phyloP scores from a whole-genome alignment of 192 early-diverging fungal genomes.

The Globomyces pollinis-pini region DNA sequence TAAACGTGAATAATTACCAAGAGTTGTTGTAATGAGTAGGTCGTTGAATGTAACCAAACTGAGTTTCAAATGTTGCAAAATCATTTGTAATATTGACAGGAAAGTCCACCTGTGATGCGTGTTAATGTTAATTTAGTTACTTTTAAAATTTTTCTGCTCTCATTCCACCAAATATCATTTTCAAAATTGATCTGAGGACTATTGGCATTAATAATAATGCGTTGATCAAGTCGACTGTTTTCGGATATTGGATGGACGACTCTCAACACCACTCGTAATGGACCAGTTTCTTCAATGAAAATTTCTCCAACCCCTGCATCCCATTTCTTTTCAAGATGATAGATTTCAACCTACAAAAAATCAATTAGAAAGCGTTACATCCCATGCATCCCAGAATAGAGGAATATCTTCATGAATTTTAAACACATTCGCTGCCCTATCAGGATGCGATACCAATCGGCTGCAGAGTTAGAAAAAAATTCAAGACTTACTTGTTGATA shows the following conservation, averaged over 20 bases:
- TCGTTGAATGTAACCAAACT: slow-evolving; percentile 84
- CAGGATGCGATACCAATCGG: too few species aligned
- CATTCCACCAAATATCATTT: slow-evolving; percentile 85
- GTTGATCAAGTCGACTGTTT: slow-evolving; percentile 63
- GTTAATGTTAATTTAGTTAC: too few species aligned
- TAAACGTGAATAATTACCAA: too few species aligned
- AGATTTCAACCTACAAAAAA: too few species aligned
- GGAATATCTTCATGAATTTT: slow-evolving; percentile 82
- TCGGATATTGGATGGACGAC: slow-evolving; percentile 60
- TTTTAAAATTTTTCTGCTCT: slow-evolving; percentile 83
- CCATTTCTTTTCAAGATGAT: slow-evolving; percentile 81
- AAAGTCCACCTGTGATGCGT: too few species aligned
- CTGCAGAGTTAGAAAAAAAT: too few species aligned
- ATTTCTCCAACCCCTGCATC: slow-evolving; percentile 49
- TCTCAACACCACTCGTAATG: slow-evolving; percentile 65
- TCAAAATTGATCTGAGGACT: slow-evolving; percentile 81
- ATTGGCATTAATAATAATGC: slow-evolving; percentile 63
- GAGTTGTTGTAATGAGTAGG: slow-evolving; percentile 94
- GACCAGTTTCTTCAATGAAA: slow-evolving; percentile 67
- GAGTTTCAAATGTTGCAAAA: slow-evolving; percentile 88
- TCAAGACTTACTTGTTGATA: not conserved
- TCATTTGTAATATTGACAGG: slow-evolving; percentile 78
- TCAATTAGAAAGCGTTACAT: too few species aligned
- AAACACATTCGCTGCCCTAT: slow-evolving; percentile 65
- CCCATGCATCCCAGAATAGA: slow-evolving; percentile 81